Evolutionary conservation across 495 filamentous ascomycete genomes (phyloP), one percentile per base, ranked within the genome.

Genomic region (Pseudevernia furfuracea): DNA sequence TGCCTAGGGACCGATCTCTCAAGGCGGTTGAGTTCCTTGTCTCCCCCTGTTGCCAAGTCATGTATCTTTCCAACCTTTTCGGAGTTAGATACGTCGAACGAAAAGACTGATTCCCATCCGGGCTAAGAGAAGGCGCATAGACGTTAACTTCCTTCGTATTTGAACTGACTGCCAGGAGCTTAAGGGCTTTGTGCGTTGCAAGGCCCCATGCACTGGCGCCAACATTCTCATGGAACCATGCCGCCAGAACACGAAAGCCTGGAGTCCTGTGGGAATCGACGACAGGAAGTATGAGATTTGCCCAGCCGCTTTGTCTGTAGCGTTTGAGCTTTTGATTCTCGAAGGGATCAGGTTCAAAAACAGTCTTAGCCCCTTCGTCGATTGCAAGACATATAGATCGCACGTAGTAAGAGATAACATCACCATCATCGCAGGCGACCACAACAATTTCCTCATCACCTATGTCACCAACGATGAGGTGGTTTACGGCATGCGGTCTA

Each of bases 161-260:
- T 0, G 89, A 84, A 61, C 87, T 86, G 23, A 93, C 87, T 0
- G 92, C 94, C 60, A 98, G 83, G 44, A 96, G 73, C 4, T 91
- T 81, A 17, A 87, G 86, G 65, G 85, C 78, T 66, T 87, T 84
- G 69, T 97, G 93, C 19, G 94, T 82, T 10, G 93, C 89, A 43
- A 98, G 71, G 1, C 94, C 94, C 94, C 94, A 98, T 6, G 91
- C 93, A 64, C 89, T 92, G 34, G 71, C 74, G 2, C 80, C 83
- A 25, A 97, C 91, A 73, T 87, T 88, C 60, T 87, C 81, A 68
- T 85, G 82, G 63, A 95, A 90, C 72, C 92, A 89, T 1, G 85
- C 79, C 58, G 74, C 71, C 21, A 78, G 67, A 60, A 74, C 69
- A 21, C 72, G 48, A 14, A 8, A 43, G 25, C 14, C 39, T 21